A percentile compares a stretch with the other conserved stretches of the same genome.
phyloP scores from a whole-genome alignment of 305 asterid genomes.

The Fraxinus nigra region DNA sequence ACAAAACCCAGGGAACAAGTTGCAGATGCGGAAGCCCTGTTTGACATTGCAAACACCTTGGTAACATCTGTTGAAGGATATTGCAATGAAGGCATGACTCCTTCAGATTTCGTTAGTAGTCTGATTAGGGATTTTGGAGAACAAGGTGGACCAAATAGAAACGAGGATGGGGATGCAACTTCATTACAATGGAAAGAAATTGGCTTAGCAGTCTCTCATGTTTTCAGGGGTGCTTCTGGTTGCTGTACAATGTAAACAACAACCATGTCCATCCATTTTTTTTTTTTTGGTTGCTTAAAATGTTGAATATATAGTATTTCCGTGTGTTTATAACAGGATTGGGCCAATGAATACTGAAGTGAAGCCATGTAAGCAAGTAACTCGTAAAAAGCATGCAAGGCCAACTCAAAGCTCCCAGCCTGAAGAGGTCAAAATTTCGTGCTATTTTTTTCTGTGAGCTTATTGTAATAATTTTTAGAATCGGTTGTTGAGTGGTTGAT shows the following conservation, averaged over 20 bases:
- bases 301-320: background rate
- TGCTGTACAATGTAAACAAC: conserved; percentile 72
- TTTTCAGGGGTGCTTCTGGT: conserved; percentile 64
- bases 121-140: conserved; percentile 65
- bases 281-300: background rate
- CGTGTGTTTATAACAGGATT: conserved; percentile 47
- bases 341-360: conserved; percentile 90
- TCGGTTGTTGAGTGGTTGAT: background rate
- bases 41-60: conserved; percentile 78
- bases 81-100: conserved; percentile 63
- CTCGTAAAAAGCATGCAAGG: conserved; percentile 53
- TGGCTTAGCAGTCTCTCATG: conserved; percentile 59
- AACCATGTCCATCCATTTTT: background rate
- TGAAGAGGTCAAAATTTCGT: conserved; percentile 57
- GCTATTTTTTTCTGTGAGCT: background rate
- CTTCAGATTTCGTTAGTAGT: conserved; percentile 69
- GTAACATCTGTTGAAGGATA: conserved; percentile 70
- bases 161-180: conserved; percentile 40
- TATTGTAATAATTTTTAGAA: background rate
- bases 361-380: conserved; percentile 69
- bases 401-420: conserved; percentile 65
- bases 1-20: conserved; percentile 90
- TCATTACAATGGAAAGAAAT: conserved; percentile 63
- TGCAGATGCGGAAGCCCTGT: conserved; percentile 91
- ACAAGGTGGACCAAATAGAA: conserved; percentile 52